Conservation (phyloP, 2,329 filamentous ascomycete species). For the Neonectria neomacrospora region DNA sequence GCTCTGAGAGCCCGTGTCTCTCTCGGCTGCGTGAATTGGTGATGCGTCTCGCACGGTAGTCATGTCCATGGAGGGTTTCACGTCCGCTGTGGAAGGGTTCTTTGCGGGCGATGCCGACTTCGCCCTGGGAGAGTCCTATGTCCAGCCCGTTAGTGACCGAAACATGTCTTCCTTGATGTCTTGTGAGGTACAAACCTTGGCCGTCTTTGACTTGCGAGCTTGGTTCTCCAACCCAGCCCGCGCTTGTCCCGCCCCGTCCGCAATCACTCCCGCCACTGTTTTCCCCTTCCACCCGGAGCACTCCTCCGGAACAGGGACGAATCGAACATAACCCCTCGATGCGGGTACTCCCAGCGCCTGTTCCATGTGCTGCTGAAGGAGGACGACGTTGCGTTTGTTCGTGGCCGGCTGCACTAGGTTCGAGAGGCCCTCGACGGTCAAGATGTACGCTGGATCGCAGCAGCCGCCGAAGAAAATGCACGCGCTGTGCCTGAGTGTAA, state of each 20-base stretch:
- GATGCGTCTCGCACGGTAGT: background rate
- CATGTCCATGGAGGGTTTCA: background rate
- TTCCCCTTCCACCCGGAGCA: conserved; percentile 76
- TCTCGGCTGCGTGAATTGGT: background rate
- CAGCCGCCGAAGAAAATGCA: conserved; percentile 80
- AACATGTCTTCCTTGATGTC: background rate
- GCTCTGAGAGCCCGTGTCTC: background rate
- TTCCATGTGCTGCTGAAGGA: conserved; percentile 80
- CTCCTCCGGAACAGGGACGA: conserved; percentile 75
- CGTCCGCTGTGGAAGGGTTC: conserved; percentile 5
- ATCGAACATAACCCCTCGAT: conserved; percentile 77
- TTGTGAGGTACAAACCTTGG: conserved; percentile 28
- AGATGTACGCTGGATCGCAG: conserved; percentile 81
- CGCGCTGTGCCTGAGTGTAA: conserved; percentile 79
- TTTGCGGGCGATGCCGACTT: background rate
- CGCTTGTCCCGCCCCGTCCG: conserved; percentile 25
- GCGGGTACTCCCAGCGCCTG: conserved; percentile 74
- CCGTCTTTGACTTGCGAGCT: conserved; percentile 25
- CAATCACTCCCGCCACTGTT: conserved; percentile 74
- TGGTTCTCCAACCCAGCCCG: conserved; percentile 17
- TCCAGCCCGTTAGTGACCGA: background rate
- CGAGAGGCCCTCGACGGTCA: conserved; percentile 78
- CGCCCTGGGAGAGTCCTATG: conserved; percentile 7
- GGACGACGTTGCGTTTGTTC: conserved; percentile 83
- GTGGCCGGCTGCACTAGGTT: conserved; percentile 75